Conservation (phyloP, 2,329 filamentous ascomycete species). For the Nectriaceae sp. region DNA sequence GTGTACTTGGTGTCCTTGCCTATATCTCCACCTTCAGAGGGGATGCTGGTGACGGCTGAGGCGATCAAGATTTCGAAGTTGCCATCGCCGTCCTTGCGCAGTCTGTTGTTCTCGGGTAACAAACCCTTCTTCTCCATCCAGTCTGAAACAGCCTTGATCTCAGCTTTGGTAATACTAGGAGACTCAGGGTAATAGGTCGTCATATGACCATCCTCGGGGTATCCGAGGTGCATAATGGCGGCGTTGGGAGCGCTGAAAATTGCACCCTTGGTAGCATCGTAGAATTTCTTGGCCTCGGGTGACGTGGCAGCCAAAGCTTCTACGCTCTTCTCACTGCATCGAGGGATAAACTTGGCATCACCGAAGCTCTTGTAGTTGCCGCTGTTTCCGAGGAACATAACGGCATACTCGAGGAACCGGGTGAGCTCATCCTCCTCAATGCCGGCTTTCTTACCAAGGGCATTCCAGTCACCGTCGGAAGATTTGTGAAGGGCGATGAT, state of each 20-base stretch:
- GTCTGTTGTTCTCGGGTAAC: constrained; percentile 74
- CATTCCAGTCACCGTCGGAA: constrained; percentile 70
- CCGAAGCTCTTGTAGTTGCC: constrained; percentile 90
- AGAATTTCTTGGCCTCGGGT: constrained; percentile 62
- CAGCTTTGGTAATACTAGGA: constrained; percentile 69
- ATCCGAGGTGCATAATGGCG: constrained; percentile 74
- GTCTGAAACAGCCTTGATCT: constrained; percentile 72
- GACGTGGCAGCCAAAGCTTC: constrained; percentile 63
- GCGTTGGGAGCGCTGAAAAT: constrained; percentile 70
- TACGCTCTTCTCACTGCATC: constrained; percentile 65
- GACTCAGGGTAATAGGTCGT: constrained; percentile 83
- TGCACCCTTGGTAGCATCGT: constrained; percentile 67
- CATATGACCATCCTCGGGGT: constrained; percentile 73
- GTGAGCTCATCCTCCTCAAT: constrained; percentile 65
- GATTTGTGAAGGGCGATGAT: constrained; percentile 72
- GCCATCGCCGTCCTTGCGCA: constrained; percentile 65
- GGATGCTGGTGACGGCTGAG: constrained; percentile 63
- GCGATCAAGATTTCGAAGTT: constrained; percentile 76
- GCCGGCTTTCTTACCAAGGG: constrained; percentile 63
- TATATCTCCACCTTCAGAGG: constrained; percentile 65
- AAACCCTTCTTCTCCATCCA: constrained; percentile 73
- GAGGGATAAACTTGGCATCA: constrained; percentile 80
- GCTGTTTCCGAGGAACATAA: constrained; percentile 76
- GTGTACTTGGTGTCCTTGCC: constrained; percentile 65
- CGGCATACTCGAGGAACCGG: constrained; percentile 74